Conservation (phyloP, 1,139 yeast species). For the Geotrichum histeridarum region DNA sequence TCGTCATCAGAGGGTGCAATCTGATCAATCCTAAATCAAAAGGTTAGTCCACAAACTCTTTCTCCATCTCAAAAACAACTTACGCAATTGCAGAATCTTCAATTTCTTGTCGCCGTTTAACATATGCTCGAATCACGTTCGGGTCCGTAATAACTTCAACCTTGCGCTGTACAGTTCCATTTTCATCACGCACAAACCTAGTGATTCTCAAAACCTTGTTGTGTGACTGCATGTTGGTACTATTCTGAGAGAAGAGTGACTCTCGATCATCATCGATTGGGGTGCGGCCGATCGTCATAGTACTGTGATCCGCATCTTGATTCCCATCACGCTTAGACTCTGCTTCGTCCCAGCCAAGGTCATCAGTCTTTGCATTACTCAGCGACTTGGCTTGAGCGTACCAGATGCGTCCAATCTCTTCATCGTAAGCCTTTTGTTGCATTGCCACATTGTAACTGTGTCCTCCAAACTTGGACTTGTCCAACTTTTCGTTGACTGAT, state of each 20-base stretch:
- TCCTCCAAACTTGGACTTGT: slow-evolving; percentile 49
- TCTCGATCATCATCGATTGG: slow-evolving; percentile 36
- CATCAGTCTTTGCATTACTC: slow-evolving; percentile 39
- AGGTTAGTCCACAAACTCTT: too few relatives aligned
- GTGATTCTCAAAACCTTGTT: slow-evolving; percentile 64
- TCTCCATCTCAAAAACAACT: background rate
- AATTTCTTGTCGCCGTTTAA: slow-evolving; percentile 67
- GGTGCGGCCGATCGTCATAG: slow-evolving; percentile 4
- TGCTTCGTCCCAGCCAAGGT: slow-evolving; percentile 36
- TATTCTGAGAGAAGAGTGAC: slow-evolving; percentile 35
- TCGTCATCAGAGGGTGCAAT: slow-evolving; percentile 78
- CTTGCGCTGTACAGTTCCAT: slow-evolving; percentile 80
- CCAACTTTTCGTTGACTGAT: slow-evolving; percentile 41
- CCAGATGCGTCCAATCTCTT: slow-evolving; percentile 88
- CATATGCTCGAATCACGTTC: slow-evolving; percentile 77
- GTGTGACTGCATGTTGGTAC: slow-evolving; percentile 25
- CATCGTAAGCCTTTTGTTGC: slow-evolving; percentile 89
- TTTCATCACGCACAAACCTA: slow-evolving; percentile 73
- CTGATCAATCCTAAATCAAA: slow-evolving; percentile 43
- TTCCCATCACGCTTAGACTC: slow-evolving; percentile 32
- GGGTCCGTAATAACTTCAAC: slow-evolving; percentile 80
- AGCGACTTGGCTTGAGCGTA: slow-evolving; percentile 70
- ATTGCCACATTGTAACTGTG: slow-evolving; percentile 76
- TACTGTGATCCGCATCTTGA: slow-evolving; percentile 2
- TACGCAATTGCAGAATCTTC: slow-evolving; percentile 62